Conservation (phyloP, 2,329 filamentous ascomycete species). For the Venturia nashicola region DNA sequence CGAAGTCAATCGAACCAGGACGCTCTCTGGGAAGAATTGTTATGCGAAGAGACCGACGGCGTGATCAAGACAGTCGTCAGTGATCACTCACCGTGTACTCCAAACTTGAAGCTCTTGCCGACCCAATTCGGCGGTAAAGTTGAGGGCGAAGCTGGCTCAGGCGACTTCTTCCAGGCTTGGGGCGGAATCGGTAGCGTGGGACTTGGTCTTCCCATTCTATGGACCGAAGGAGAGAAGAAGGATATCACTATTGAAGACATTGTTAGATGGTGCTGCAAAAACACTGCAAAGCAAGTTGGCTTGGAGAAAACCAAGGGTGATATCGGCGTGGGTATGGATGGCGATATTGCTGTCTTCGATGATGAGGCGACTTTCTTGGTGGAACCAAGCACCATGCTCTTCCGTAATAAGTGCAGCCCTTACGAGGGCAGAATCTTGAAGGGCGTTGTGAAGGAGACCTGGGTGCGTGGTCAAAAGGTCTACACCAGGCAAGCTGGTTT, state of each 20-base stretch:
- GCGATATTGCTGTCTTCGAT: conserved; percentile 86
- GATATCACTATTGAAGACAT: conserved; percentile 59
- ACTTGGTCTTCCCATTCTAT: conserved; percentile 79
- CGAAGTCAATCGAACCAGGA: conserved; percentile 72
- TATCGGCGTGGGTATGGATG: conserved; percentile 70
- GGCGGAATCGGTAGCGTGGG: conserved; percentile 92
- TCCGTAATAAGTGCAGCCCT: conserved; percentile 84
- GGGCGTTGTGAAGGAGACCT: conserved; percentile 74
- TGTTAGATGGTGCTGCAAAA: conserved; percentile 71
- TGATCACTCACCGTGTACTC: conserved; percentile 93
- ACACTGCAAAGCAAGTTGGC: conserved; percentile 81
- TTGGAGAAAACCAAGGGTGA: conserved; percentile 72
- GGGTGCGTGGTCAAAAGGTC: conserved; percentile 66
- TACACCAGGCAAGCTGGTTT: conserved; percentile 57
- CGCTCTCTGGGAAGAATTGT: conserved; percentile 72
- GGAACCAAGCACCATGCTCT: conserved; percentile 70
- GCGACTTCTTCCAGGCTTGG: conserved; percentile 95
- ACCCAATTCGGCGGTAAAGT: conserved; percentile 41
- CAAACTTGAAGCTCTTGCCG: conserved; percentile 81
- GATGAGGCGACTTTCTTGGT: conserved; percentile 69
- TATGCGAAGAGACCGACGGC: conserved; percentile 46
- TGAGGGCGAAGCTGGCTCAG: conserved; percentile 24
- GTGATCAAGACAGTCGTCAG: conserved; percentile 88
- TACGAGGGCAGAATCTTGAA: conserved; percentile 72
- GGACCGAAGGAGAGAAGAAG: conserved; percentile 60